Percentiles rank a stretch among this genome's conserved stretches.
Evolutionary conservation across 305 asterid genomes (phyloP).

Genomic region (Rubia tinctorum): DNA sequence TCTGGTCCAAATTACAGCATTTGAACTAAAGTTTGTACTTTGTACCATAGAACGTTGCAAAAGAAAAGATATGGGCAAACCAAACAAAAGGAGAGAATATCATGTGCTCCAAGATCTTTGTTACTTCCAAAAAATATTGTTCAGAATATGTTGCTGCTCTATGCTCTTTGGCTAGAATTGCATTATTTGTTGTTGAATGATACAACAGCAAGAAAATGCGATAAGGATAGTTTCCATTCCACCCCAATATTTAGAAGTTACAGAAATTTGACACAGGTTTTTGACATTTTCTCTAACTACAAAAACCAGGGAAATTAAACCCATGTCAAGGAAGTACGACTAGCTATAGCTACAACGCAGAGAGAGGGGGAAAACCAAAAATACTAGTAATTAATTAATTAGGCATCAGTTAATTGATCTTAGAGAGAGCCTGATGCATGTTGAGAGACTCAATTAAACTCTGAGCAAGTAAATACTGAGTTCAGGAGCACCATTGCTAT

Average conservation of each 20-base stretch:
- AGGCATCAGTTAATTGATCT: not conserved
- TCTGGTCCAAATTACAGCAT: conserved; percentile 9
- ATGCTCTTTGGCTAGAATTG: not conserved
- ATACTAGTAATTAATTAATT: not conserved
- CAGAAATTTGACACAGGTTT: conserved; percentile 18
- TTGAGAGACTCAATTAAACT: conserved; percentile 20
- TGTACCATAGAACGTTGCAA: not conserved
- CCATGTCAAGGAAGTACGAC: conserved; percentile 11
- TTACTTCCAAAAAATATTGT: conserved; percentile 9
- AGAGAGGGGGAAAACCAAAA: not conserved
- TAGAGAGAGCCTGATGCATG: conserved; percentile 17
- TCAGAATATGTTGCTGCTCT: not conserved
- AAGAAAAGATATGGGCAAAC: not conserved
- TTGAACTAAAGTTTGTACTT: not conserved
- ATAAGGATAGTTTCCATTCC: conserved; percentile 31
- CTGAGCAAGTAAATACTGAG: conserved; percentile 56
- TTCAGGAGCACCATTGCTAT: conserved; percentile 54
- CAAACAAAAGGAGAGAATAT: not conserved
- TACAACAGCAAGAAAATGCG: conserved; percentile 1
- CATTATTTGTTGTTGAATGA: not conserved
- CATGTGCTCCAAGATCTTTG: conserved; percentile 5
- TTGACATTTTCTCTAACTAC: conserved; percentile 23
- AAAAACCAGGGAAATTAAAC: conserved; percentile 1
- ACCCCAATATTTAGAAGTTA: conserved; percentile 29
- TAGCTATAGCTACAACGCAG: not conserved